Base-by-base conservation (phyloP, 768 basidiomycete genomes). In the Phallus indusiatus region DNA sequence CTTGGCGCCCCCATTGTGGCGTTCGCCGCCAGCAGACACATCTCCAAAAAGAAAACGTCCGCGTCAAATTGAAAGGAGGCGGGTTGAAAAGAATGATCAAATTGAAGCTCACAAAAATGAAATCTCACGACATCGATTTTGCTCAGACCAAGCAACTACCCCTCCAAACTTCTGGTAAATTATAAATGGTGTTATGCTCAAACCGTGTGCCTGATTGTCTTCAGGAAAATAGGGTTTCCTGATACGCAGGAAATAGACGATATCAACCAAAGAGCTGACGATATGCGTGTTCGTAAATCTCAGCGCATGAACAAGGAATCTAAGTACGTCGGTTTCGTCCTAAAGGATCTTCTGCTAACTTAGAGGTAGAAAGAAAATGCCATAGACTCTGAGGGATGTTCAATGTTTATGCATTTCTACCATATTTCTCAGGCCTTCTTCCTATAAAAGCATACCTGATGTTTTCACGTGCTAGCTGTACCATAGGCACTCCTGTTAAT, bases 151-250 rank as follows among this genome's bases (percentile, higher is more conserved):
- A 50, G 77, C 84, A 1, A 78, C 76, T 8, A 60, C 59, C 3
- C 59, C 59, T 47, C 59, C 59, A 14, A 35, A 55, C 28, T 60
- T 55, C 21, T 60, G 59, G 59, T 60, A 56, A 28, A 28, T 36
- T 14, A 28, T 9, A 28, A n/a, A 28, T 51, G 24, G 11, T 47
- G 21, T 7, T 28, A 24, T 8, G 3, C 20, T 11, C 37, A n/a
- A 21, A 34, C 8, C 49, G 24, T 28, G 28, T 5, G n/a, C 20
- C 18, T 28, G 16, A 60, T 9, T 7, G 7, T 20, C 35, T 8
- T 12, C 18, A 60, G 92, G 90, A 77, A 85, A 58, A 93, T 94
- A 59, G 91, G 88, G 1, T 94, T 97, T 68, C 94, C 94, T 1
- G 76, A 77, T 63, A 94, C 93, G 3, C 93, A 94, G 69, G 82